Evolutionary conservation across 129 eudicot species (phyloP).

Genomic region (Silybum marianum): DNA sequence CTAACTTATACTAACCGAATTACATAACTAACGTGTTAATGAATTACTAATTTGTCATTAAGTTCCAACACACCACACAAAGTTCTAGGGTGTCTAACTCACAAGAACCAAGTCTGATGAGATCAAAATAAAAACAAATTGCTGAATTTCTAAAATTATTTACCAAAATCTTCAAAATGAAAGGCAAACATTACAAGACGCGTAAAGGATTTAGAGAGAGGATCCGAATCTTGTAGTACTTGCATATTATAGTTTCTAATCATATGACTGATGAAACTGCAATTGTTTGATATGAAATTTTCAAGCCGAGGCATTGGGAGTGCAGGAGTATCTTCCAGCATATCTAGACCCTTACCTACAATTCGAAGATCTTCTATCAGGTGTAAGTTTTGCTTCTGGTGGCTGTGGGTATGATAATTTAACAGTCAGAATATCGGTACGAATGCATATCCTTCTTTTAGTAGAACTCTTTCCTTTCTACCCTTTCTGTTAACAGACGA

Average conservation of each 20-base stretch:
- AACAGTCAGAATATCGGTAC: constrained; percentile 44
- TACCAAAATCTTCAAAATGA: not conserved
- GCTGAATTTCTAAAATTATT: not conserved
- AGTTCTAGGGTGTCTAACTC: not conserved
- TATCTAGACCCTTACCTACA: constrained; percentile 43
- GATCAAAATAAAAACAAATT: not conserved
- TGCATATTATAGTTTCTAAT: not conserved
- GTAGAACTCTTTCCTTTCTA: not conserved
- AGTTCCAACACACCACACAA: not conserved
- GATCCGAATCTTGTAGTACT: not conserved
- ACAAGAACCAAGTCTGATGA: not conserved
- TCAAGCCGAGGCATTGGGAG: constrained; percentile 50
- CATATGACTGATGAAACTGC: not conserved
- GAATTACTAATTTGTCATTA: too few species aligned
- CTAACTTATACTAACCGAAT: too few species aligned
- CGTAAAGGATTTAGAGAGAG: not conserved
- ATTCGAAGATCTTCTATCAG: constrained; percentile 42
- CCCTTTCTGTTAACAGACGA: not conserved
- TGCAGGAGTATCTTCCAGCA: constrained; percentile 54
- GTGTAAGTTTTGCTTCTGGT: constrained; percentile 80
- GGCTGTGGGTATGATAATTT: constrained; percentile 56
- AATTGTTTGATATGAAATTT: not conserved
- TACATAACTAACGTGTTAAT: too few species aligned
- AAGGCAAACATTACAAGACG: not conserved
- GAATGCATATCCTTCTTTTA: not conserved